phyloP scores from a whole-genome alignment of 2,329 filamentous ascomycete species.

The Alternaria angustiovoidea region DNA sequence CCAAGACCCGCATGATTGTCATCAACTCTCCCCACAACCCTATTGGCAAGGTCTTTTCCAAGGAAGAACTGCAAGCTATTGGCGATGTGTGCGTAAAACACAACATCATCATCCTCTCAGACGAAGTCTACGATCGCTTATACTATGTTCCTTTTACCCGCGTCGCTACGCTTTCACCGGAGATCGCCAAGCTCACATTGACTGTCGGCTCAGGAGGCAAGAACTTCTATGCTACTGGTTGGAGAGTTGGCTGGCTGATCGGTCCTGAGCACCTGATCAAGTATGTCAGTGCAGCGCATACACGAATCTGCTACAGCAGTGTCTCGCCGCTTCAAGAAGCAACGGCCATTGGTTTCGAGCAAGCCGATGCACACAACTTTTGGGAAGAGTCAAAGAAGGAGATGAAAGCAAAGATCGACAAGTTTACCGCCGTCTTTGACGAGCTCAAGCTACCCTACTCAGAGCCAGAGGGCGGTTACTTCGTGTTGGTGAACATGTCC shows the following conservation, averaged over 20 bases:
- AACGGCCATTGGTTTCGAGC: constrained; percentile 89
- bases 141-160: constrained; percentile 96
- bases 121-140: constrained; percentile 84
- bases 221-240: constrained; percentile 97
- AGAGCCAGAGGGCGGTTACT: constrained; percentile 95
- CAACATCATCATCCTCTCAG: constrained; percentile 84
- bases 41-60: constrained; percentile 92
- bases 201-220: constrained; percentile 97
- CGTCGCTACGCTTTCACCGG: constrained; percentile 87
- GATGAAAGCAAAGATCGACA: constrained; percentile 88
- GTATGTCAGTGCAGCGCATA: constrained; percentile 91
- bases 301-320: constrained; percentile 93
- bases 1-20: constrained; percentile 95
- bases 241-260: constrained; percentile 95
- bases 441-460: constrained; percentile 70
- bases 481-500: constrained; percentile 91
- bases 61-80: constrained; percentile 81
- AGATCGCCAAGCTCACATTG: constrained; percentile 85
- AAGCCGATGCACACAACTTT: constrained; percentile 84
- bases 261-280: constrained; percentile 88
- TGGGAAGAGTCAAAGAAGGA: constrained; percentile 84
- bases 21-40: constrained; percentile 92
- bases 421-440: constrained; percentile 74
- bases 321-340: constrained; percentile 95
- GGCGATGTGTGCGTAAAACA: constrained; percentile 90